A percentile compares a stretch with the other conserved stretches of the same genome.
Conservation (phyloP, 805 yeast species). For the Kluyveromyces lactis region DNA sequence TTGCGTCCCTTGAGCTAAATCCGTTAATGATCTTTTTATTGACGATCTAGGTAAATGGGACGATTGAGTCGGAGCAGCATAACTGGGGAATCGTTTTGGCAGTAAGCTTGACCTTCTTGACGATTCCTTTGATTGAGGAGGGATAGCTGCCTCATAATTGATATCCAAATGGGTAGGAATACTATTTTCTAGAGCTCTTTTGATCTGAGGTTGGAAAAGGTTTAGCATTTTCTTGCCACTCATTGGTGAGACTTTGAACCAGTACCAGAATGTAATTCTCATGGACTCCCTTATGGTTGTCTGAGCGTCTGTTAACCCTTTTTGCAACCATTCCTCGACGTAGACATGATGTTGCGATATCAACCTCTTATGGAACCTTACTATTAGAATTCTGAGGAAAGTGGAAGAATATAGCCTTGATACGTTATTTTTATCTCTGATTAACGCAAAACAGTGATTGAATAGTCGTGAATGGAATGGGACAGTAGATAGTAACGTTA, state of each 20-base stretch:
- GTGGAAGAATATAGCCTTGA: slow-evolving; percentile 62
- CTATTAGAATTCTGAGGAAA: slow-evolving; percentile 58
- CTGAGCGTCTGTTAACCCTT: slow-evolving; percentile 70
- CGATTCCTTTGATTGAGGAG: slow-evolving; percentile 25
- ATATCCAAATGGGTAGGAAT: slow-evolving; percentile 35
- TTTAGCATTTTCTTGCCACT: slow-evolving; percentile 36
- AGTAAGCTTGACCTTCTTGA: slow-evolving; percentile 35
- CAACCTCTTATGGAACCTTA: slow-evolving; percentile 39
- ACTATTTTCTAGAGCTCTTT: slow-evolving; percentile 54
- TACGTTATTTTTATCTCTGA: slow-evolving; percentile 61
- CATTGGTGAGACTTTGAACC: slow-evolving; percentile 44
- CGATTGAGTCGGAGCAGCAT: slow-evolving; percentile 26
- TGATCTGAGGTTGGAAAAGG: slow-evolving; percentile 23
- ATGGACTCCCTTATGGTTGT: slow-evolving; percentile 71
- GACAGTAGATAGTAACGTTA: slow-evolving; percentile 48
- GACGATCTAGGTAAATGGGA: slow-evolving; percentile 7
- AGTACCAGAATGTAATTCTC: slow-evolving; percentile 68
- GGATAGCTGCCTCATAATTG: slow-evolving; percentile 10
- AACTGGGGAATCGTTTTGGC: slow-evolving; percentile 20
- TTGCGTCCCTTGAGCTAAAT: slow-evolving; percentile 11
- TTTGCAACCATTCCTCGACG: slow-evolving; percentile 43
- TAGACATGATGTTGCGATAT: slow-evolving; percentile 27
- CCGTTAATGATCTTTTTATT: slow-evolving; percentile 6
- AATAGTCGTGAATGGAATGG: slow-evolving; percentile 45
- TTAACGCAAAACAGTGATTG: slow-evolving; percentile 40